Percentiles rank a stretch among this genome's conserved stretches.
Evolutionary conservation across 1,284 basidiomycete genomes (phyloP).

Genomic region (Trichosporon sp.): DNA sequence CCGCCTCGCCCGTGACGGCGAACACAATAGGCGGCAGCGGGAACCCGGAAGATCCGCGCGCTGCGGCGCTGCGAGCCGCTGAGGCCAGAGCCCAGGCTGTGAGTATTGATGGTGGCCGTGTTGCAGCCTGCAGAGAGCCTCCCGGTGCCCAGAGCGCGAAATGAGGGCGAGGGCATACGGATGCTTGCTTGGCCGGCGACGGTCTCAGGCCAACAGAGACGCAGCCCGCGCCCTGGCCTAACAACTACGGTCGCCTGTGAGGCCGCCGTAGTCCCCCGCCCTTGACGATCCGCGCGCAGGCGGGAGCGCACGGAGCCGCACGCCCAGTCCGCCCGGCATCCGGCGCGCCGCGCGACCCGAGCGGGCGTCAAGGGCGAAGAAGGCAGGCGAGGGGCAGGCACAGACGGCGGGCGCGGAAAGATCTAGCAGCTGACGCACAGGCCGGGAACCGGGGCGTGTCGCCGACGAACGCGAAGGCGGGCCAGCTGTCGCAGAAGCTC

Average conservation of each 20-base stretch:
- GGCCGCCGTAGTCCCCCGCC: neutral
- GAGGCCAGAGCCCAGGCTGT: neutral
- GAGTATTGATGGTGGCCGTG: neutral
- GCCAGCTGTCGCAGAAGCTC: slow-evolving; percentile 43
- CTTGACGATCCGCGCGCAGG: neutral
- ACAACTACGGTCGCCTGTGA: neutral
- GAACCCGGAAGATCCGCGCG: neutral
- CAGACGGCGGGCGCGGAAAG: neutral
- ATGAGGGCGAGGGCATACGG: neutral
- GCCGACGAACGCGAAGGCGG: slow-evolving; percentile 41
- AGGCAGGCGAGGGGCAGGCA: neutral
- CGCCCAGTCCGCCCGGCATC: neutral
- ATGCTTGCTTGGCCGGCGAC: neutral
- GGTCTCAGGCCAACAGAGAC: no score
- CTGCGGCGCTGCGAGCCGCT: neutral
- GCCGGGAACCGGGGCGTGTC: slow-evolving; percentile 43
- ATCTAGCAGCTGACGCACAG: slow-evolving; percentile 24
- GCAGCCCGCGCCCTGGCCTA: neutral
- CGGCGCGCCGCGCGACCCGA: neutral
- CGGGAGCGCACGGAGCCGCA: neutral
- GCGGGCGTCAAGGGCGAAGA: neutral
- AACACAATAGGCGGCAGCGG: neutral
- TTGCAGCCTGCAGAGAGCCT: neutral
- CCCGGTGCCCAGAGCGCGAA: neutral
- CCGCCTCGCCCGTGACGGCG: neutral